Evolutionary conservation across 805 yeast species (phyloP).

Genomic region (Candida boidinii): DNA sequence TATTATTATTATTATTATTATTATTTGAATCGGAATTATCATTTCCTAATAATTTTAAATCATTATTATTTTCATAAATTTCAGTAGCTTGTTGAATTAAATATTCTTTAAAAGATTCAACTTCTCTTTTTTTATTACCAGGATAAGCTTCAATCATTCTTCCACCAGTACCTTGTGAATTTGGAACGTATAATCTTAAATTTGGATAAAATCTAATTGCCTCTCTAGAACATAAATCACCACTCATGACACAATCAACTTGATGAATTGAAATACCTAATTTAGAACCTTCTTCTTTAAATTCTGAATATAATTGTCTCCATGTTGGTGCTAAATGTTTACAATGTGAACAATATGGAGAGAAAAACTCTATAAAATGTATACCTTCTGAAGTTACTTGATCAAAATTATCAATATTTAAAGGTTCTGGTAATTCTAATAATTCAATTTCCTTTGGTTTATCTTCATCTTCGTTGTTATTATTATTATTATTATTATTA

Average conservation of each 20-base stretch:
- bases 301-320: constrained; percentile 52
- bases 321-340: constrained; percentile 71
- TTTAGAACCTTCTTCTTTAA: constrained; percentile 34
- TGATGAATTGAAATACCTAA: constrained; percentile 53
- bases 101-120: constrained; percentile 42
- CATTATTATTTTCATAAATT: not conserved
- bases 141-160: constrained; percentile 40
- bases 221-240: constrained; percentile 74
- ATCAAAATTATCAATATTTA: constrained; percentile 45
- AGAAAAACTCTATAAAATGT: constrained; percentile 79
- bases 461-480: constrained; percentile 1
- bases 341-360: constrained; percentile 89
- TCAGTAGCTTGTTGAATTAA: constrained; percentile 46
- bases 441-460: constrained; percentile 1
- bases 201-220: constrained; percentile 61
- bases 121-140: constrained; percentile 32
- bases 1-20: no score
- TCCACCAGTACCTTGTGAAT: constrained; percentile 27
- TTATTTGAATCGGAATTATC: no score
- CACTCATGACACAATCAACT: constrained; percentile 80
- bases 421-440: constrained; percentile 35
- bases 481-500: no score
- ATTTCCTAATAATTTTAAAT: not conserved
- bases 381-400: constrained; percentile 39
- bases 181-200: constrained; percentile 60